Conservation (phyloP, 495 filamentous ascomycete species). For the Penicillium salamii region DNA sequence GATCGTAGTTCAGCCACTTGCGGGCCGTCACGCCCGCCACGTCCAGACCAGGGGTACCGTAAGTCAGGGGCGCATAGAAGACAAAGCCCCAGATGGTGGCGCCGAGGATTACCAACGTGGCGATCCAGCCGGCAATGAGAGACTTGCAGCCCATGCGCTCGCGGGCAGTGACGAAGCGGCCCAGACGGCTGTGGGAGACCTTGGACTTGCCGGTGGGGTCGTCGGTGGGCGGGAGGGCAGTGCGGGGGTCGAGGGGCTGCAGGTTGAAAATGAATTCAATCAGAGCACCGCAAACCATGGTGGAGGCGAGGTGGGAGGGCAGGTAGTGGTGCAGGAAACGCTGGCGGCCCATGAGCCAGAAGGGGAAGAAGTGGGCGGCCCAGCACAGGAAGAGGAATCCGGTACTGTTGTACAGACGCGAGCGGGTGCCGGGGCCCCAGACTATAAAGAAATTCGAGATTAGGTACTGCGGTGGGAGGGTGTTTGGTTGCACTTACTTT, state of each 20-base stretch:
- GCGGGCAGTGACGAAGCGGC: slow-evolving; percentile 62
- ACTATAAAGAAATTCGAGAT: slow-evolving; percentile 22
- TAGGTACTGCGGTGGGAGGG: slow-evolving; percentile 2
- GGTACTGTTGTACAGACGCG: slow-evolving; percentile 93
- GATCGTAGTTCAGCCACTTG: slow-evolving; percentile 95
- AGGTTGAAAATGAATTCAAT: slow-evolving; percentile 95
- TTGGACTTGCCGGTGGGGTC: slow-evolving; percentile 43
- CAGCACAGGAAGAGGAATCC: slow-evolving; percentile 95
- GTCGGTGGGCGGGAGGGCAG: slow-evolving; percentile 45
- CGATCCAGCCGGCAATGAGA: slow-evolving; percentile 74
- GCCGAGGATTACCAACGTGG: slow-evolving; percentile 63
- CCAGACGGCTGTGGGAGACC: slow-evolving; percentile 19
- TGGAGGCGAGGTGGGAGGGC: slow-evolving; percentile 85
- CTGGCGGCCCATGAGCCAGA: slow-evolving; percentile 74
- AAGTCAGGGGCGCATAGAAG: slow-evolving; percentile 93
- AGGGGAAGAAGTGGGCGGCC: slow-evolving; percentile 72
- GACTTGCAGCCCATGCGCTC: slow-evolving; percentile 81
- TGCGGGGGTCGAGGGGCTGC: slow-evolving; percentile 58
- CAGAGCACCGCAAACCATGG: slow-evolving; percentile 92
- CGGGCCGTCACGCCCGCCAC: slow-evolving; percentile 76
- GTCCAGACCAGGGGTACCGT: slow-evolving; percentile 88
- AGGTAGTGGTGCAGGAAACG: slow-evolving; percentile 78
- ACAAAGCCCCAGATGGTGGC: slow-evolving; percentile 75
- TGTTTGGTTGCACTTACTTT: slow-evolving; percentile 61
- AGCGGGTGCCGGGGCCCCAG: slow-evolving; percentile 71